Percentiles rank a stretch among this genome's conserved stretches.
Conservation (phyloP, 2,329 filamentous ascomycete species). For the Fusarium scirpi region DNA sequence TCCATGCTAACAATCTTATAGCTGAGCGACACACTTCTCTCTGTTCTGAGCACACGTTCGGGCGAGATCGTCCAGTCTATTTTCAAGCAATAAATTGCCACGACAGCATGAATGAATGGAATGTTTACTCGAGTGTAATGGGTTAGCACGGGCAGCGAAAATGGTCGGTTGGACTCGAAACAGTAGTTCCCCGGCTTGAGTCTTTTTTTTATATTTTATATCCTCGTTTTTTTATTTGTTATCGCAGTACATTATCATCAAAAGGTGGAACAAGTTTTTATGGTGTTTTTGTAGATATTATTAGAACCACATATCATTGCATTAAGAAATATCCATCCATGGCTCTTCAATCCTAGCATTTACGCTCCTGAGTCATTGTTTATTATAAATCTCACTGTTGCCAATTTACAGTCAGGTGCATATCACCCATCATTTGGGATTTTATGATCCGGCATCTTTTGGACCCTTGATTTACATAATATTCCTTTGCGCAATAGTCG, state of each 20-base stretch:
- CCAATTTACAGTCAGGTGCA: not conserved
- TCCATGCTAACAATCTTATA: conserved; percentile 50
- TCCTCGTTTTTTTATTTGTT: conserved; percentile 24
- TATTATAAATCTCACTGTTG: not conserved
- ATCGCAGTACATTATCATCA: conserved; percentile 7
- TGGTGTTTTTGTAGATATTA: conserved; percentile 34
- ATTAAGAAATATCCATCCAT: conserved; percentile 3
- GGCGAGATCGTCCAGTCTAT: conserved; percentile 83
- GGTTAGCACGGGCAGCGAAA: conserved; percentile 43
- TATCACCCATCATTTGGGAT: not conserved
- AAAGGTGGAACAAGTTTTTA: conserved; percentile 17
- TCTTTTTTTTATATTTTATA: conserved; percentile 28
- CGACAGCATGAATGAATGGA: conserved; percentile 39
- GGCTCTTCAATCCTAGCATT: not conserved
- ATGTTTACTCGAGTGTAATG: conserved; percentile 40
- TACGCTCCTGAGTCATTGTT: not conserved
- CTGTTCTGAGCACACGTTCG: conserved; percentile 79
- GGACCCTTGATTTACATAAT: not conserved
- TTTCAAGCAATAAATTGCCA: conserved; percentile 60
- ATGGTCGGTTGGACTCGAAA: conserved; percentile 32
- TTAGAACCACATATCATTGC: conserved; percentile 15
- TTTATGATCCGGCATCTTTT: not conserved
- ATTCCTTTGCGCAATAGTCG: not conserved
- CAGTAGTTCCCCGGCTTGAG: conserved; percentile 21
- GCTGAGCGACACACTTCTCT: conserved; percentile 85